Percentiles rank a stretch among this genome's conserved stretches.
phyloP scores from a whole-genome alignment of 768 basidiomycete genomes.

The Podaxis sp. region DNA sequence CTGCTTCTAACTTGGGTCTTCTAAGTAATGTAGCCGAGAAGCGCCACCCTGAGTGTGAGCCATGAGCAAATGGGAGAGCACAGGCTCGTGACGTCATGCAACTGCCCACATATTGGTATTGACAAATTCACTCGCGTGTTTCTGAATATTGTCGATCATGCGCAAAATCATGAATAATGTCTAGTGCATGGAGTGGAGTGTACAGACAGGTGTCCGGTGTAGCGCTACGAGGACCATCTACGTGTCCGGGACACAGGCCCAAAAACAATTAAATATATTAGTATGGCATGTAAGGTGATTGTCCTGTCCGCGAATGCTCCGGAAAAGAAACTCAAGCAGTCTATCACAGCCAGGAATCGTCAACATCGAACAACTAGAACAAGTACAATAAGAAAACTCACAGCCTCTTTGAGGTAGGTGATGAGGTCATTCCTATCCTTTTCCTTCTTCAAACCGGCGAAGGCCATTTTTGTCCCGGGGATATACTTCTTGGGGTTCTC shows the following conservation, averaged over 20 bases:
- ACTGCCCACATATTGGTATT: too few species aligned
- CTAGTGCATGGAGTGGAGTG: constrained; percentile 12
- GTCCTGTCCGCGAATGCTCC: not conserved
- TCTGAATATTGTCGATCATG: too few species aligned
- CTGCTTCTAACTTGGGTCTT: too few species aligned
- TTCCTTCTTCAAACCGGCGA: constrained; percentile 97
- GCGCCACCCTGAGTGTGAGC: too few species aligned
- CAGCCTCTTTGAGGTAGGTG: constrained; percentile 73
- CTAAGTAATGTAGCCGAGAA: too few species aligned
- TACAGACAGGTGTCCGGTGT: constrained; percentile 10
- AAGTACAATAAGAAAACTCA: constrained; percentile 32
- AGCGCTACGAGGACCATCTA: constrained; percentile 5
- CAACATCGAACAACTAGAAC: not conserved
- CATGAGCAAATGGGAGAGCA: not conserved
- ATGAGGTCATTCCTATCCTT: constrained; percentile 96
- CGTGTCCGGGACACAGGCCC: not conserved
- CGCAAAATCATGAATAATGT: not conserved
- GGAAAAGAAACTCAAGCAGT: constrained; percentile 17
- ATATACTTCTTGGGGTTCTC: constrained; percentile 99
- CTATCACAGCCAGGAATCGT: constrained; percentile 1
- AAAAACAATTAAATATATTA: constrained; percentile 7
- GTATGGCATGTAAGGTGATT: constrained; percentile 2
- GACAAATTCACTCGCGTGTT: too few species aligned
- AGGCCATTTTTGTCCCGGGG: constrained; percentile 98
- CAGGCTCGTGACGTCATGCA: constrained; percentile 4